These are phyloP conservation scores for Claviceps pazoutovae DNA, from an alignment of 2,329 filamentous ascomycete species.

Conservation along the genomic window DNA sequence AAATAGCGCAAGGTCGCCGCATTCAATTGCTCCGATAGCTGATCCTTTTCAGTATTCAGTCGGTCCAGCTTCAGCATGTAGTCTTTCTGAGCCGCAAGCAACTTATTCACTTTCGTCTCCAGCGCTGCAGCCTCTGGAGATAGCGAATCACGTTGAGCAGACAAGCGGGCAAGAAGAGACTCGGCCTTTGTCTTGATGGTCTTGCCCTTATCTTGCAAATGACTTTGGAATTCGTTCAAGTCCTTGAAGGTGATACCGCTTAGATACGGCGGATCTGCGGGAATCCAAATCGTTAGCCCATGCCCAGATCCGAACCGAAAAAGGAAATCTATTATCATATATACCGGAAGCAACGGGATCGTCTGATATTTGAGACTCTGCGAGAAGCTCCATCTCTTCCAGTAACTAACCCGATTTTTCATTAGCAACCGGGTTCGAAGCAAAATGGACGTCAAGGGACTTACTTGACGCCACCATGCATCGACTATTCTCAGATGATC, in stretches of 20 bases:
- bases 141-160: slow-evolving; percentile 35
- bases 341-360: slow-evolving; percentile 13
- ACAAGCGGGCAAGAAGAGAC: slow-evolving; percentile 47
- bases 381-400: slow-evolving; percentile 50
- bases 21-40: slow-evolving; percentile 75
- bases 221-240: slow-evolving; percentile 60
- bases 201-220: slow-evolving; percentile 62
- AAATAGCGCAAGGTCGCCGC: slow-evolving; percentile 82
- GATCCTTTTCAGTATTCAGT: slow-evolving; percentile 64
- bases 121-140: slow-evolving; percentile 58
- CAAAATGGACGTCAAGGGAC: slow-evolving; percentile 13
- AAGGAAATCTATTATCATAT: not conserved
- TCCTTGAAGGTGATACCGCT: slow-evolving; percentile 50
- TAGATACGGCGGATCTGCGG: slow-evolving; percentile 38
- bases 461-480: slow-evolving; percentile 86
- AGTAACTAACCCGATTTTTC: slow-evolving; percentile 32
- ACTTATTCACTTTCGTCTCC: slow-evolving; percentile 58
- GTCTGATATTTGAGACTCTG: slow-evolving; percentile 29
- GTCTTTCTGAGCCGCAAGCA: slow-evolving; percentile 72
- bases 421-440: slow-evolving; percentile 1
- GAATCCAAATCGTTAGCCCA: slow-evolving; percentile 11
- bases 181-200: slow-evolving; percentile 64
- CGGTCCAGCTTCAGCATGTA: slow-evolving; percentile 64
- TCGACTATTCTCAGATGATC: slow-evolving; percentile 86
- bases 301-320: not conserved